Base-by-base conservation (phyloP, 495 filamentous ascomycete genomes). In the Coniosporium apollinis region DNA sequence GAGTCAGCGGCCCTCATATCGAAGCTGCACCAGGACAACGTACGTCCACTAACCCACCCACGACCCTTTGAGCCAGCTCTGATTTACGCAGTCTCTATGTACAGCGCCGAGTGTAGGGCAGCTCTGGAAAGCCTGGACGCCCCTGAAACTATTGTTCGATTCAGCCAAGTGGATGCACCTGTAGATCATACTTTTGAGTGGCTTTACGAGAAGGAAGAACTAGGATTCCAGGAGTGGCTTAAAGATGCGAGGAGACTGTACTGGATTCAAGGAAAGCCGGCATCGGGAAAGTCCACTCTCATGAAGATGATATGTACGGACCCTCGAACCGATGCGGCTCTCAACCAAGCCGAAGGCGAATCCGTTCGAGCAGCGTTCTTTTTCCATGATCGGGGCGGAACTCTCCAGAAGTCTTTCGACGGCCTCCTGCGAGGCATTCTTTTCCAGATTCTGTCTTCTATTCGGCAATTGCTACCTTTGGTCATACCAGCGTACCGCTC, bases 221-320 rank as follows among this genome's bases (percentile, higher is more conserved):
- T n/a, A n/a, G n/a, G n/a, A n/a, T n/a, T n/a, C n/a, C n/a, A n/a
- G n/a, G n/a, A n/a, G n/a, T 30, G 28, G 28, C 11, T 30, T 6
- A 30, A n/a, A 30, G 18, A 22, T 6, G 31, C 14, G 5, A 3
- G 36, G 17, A 30, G 22, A 2, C 20, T 42, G 14, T 46, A 42
- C 22, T 46, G 44, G 44, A 39, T 46, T 19, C 34, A 13, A 30
- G 39, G 43, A 14, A 46, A 46, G 21, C 33, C 43, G 13, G 35
- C 22, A 29, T 34, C 39, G 5, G 43, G 43, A 4, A 46, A 46
- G 22, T 38, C 34, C n/a, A 46, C 43, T 7, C 22, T 46, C n/a
- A 46, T 46, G 43, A 46, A 46, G 35, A 42, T 16, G 30, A 2
- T 46, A 16, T 33, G 39, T 19, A 14, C 2, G 1, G 32, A 46